Percentiles rank a stretch among this genome's conserved stretches.
These are phyloP conservation scores for Xerophyta viscosa DNA, from an alignment of 106 monocot genomes.

Conservation along the genomic window DNA sequence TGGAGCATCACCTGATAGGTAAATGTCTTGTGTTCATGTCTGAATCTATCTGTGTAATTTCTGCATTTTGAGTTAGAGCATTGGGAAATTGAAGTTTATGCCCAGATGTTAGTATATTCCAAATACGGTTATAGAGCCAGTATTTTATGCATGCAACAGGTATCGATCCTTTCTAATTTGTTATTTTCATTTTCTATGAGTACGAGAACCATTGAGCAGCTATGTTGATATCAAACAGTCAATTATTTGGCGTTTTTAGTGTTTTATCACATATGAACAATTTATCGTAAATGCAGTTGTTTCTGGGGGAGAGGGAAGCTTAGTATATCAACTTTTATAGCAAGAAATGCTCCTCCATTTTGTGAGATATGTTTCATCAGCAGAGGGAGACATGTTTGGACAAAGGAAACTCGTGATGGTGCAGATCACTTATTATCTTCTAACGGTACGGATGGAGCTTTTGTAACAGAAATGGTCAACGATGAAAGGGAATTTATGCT, in stretches of 20 bases:
- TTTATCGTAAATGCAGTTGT: conserved; percentile 22
- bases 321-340: conserved; percentile 27
- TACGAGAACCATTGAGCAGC: too few relatives aligned
- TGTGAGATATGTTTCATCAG: conserved; percentile 78
- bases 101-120: too few relatives aligned
- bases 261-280: too few relatives aligned
- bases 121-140: too few relatives aligned
- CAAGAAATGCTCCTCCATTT: conserved; percentile 54
- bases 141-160: too few relatives aligned
- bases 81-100: too few relatives aligned
- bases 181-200: too few relatives aligned
- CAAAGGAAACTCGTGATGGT: conserved; percentile 34
- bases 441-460: conserved; percentile 17
- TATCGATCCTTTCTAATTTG: too few relatives aligned
- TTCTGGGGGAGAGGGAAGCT: conserved; percentile 46
- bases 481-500: background rate
- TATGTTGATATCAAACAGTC: too few relatives aligned
- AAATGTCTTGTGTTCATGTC: conserved; percentile 12
- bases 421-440: background rate
- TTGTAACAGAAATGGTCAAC: conserved; percentile 11
- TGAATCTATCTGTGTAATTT: too few relatives aligned
- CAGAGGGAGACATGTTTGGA: conserved; percentile 58
- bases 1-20: conserved; percentile 56
- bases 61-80: too few relatives aligned
- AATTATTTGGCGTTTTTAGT: too few relatives aligned